phyloP scores from a whole-genome alignment of 2,329 filamentous ascomycete species.

The Arthrobotrys musiformis region DNA sequence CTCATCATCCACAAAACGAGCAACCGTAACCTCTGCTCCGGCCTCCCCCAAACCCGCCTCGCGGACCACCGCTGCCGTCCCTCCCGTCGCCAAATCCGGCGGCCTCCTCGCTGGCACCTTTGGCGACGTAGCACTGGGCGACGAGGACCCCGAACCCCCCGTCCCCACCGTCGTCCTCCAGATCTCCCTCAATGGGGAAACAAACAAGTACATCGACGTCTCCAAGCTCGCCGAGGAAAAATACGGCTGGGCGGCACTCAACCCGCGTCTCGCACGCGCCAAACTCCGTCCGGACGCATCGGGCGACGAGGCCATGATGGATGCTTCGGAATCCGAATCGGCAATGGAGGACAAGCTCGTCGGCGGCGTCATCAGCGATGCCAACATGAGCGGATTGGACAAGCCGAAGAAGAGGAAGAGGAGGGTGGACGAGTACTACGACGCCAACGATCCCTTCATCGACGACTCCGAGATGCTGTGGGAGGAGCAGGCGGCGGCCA shows the following conservation, averaged over 20 bases:
- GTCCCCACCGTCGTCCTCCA: constrained; percentile 84
- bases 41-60: constrained; percentile 61
- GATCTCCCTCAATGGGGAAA: constrained; percentile 81
- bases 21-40: constrained; percentile 34
- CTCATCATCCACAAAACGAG: constrained; percentile 13
- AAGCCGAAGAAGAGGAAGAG: constrained; percentile 79
- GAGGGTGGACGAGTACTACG: constrained; percentile 79
- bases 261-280: constrained; percentile 88
- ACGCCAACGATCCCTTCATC: constrained; percentile 83
- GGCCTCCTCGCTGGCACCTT: constrained; percentile 73
- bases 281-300: constrained; percentile 87
- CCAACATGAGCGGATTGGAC: constrained; percentile 72
- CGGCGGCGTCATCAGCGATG: constrained; percentile 61
- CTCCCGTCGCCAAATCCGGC: constrained; percentile 70
- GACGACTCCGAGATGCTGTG: constrained; percentile 95
- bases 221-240: constrained; percentile 91
- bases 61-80: constrained; percentile 62
- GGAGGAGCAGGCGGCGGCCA: constrained; percentile 94
- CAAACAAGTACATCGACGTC: constrained; percentile 94
- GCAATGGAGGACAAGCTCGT: constrained; percentile 74
- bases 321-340: constrained; percentile 78
- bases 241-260: constrained; percentile 93
- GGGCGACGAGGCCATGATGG: constrained; percentile 84
- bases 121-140: constrained; percentile 68
- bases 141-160: constrained; percentile 68